phyloP scores from a whole-genome alignment of 805 yeast species.

The Candida multigemmis region DNA sequence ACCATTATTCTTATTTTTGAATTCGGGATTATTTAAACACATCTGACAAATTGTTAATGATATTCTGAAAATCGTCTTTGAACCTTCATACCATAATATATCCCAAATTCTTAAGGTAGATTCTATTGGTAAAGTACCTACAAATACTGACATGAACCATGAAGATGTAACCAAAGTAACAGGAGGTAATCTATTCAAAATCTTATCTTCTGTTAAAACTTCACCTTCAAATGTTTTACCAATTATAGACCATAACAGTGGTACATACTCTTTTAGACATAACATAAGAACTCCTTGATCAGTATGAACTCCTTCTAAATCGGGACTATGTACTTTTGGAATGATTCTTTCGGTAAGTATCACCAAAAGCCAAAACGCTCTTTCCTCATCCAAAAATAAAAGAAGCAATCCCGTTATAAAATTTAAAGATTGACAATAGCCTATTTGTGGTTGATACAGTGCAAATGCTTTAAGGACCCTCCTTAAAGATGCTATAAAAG shows the following conservation, averaged over 20 bases:
- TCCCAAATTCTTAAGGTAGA: conserved; percentile 90
- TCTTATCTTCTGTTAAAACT: conserved; percentile 35
- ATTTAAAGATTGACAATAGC: conserved; percentile 93
- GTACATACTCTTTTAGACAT: conserved; percentile 75
- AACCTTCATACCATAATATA: conserved; percentile 85
- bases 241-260: conserved; percentile 61
- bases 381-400: conserved; percentile 82
- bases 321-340: conserved; percentile 87
- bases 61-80: conserved; percentile 75
- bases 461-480: conserved; percentile 81
- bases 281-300: conserved; percentile 93
- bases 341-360: conserved; percentile 77
- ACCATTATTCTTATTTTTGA: conserved; percentile 17
- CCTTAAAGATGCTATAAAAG: conserved; percentile 61
- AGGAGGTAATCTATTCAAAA: conserved; percentile 76
- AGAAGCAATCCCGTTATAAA: conserved; percentile 83
- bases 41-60: conserved; percentile 73
- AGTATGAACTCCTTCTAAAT: conserved; percentile 87
- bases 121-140: conserved; percentile 84
- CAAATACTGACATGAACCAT: conserved; percentile 98
- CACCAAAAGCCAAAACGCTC: conserved; percentile 92
- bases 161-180: conserved; percentile 88
- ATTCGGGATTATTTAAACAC: conserved; percentile 53
- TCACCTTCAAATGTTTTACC: conserved; percentile 31
- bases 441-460: conserved; percentile 77